Evolutionary conservation across 2,329 filamentous ascomycete species (phyloP), one percentile per base, ranked within the genome.

Genomic region (Verruconis gallopava): DNA sequence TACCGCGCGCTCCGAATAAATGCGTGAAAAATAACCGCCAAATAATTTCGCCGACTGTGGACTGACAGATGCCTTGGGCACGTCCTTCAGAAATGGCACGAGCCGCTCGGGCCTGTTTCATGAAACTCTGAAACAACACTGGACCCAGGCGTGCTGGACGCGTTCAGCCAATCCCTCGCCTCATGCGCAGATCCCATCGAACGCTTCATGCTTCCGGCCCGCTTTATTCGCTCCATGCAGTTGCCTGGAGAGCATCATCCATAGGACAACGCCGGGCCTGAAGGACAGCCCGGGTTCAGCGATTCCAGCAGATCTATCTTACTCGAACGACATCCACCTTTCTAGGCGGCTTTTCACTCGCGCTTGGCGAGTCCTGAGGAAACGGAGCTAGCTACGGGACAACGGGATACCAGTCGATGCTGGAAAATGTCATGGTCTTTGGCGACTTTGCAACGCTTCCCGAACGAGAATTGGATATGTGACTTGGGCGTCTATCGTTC

Each of bases 101-200:
- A 30, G 6, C 25, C 25, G 25, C n/a, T 30, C 25, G 25, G 25
- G 25, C 25, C n/a, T 30, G 25, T 30, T 19, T 37, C n/a, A 37
- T 37, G n/a, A 14, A 37, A 37, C 34, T 37, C 17, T 19, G 17
- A 37, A 14, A 14, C n/a, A 37, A 6, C n/a, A 14, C 34, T 19
- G 34, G 34, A 6, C 9, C n/a, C 9, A 12, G 12, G 18, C 19
- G 19, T 38, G 12, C 19, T 9, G 14, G 15, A 38, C 37, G 37
- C 37, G 37, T 38, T 21, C 37, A 38, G 14, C 37, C 37, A 38
- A 38, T 15, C 14, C 5, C 9, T 9, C 19, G 25, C 25, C 25
- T 30, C n/a, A 9, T 9, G n/a, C 25, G 6, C 25, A 30, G 6
- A 30, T 9, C 25, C n/a, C 9, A 30, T 30, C 25, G 25, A 30